Percentiles rank a stretch among this genome's conserved stretches.
Conservation (phyloP, 2,329 filamentous ascomycete genomes). For the Hymenoscyphus fraxineus region DNA sequence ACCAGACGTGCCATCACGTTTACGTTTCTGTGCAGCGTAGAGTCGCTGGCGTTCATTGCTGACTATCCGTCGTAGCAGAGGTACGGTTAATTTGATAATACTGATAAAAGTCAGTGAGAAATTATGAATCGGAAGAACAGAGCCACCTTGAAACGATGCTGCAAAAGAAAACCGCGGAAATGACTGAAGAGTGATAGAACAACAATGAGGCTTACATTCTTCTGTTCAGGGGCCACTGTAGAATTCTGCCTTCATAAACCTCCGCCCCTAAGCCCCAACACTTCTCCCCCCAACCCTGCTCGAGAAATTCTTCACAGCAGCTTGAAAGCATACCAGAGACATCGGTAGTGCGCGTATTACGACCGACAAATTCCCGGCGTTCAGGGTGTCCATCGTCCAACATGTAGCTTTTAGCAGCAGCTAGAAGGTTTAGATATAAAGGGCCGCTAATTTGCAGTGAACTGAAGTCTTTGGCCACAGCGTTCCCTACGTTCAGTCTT, state of each 20-base stretch:
- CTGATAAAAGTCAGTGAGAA: conserved; percentile 22
- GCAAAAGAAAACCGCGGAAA: not conserved
- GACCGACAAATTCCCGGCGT: conserved; percentile 29
- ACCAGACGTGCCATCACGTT: conserved; percentile 12
- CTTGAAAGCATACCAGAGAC: conserved; percentile 29
- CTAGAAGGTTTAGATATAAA: conserved; percentile 32
- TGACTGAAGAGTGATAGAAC: not conserved
- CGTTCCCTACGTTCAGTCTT: conserved; percentile 22
- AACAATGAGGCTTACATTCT: conserved; percentile 27
- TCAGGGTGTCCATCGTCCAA: conserved; percentile 32
- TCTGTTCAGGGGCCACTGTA: conserved; percentile 32
- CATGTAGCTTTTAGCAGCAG: conserved; percentile 34
- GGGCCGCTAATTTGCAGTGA: conserved; percentile 30
- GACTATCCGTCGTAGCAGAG: conserved; percentile 34
- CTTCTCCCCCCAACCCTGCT: conserved; percentile 32
- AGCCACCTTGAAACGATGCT: not conserved
- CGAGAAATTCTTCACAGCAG: conserved; percentile 30
- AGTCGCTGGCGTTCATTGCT: conserved; percentile 35
- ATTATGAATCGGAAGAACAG: not conserved
- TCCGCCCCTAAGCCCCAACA: conserved; percentile 25
- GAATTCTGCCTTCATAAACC: conserved; percentile 19
- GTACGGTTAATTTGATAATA: conserved; percentile 29
- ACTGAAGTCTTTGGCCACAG: conserved; percentile 31
- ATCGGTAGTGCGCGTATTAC: conserved; percentile 23
- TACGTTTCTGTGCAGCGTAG: conserved; percentile 28